Evolutionary conservation across 208 protist genomes (phyloP).

Genomic region (Kentomonas sorsogonicus): DNA sequence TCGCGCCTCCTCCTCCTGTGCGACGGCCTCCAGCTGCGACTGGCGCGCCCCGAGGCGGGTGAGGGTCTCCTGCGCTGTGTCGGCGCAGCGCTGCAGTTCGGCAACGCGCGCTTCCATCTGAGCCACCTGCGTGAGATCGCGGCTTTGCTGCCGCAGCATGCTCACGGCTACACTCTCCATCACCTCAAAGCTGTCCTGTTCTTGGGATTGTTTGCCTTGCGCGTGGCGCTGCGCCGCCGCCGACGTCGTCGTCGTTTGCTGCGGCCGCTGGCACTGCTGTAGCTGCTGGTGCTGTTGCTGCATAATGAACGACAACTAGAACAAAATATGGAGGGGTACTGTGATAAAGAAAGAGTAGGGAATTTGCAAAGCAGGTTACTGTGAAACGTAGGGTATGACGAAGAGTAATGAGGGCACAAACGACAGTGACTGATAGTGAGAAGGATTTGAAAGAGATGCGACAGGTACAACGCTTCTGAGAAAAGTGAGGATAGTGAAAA

Average conservation of each 20-base stretch:
- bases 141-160: slow-evolving; percentile 82
- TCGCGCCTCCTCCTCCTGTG: slow-evolving; percentile 50
- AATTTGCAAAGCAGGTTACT: too few relatives aligned
- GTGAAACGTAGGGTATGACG: too few relatives aligned
- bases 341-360: slow-evolving; percentile 11
- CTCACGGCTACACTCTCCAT: slow-evolving; percentile 57
- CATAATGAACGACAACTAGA: slow-evolving; percentile 6
- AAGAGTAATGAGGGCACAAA: too few relatives aligned
- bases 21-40: slow-evolving; percentile 41
- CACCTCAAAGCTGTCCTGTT: slow-evolving; percentile 59
- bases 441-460: too few relatives aligned
- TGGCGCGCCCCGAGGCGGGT: slow-evolving; percentile 39
- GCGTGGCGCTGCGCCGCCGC: too few relatives aligned
- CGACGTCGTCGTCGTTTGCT: too few relatives aligned
- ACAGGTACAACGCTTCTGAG: too few relatives aligned
- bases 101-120: slow-evolving; percentile 25
- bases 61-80: slow-evolving; percentile 25
- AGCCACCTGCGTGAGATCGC: slow-evolving; percentile 68
- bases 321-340: slow-evolving; percentile 4
- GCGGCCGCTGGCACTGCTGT: slow-evolving; percentile 17
- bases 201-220: too few relatives aligned
- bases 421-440: too few relatives aligned
- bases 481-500: too few relatives aligned
- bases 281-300: slow-evolving; percentile 12
- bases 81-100: slow-evolving; percentile 15